Conservation (phyloP, 768 basidiomycete genomes). For the Cyathus striatus region DNA sequence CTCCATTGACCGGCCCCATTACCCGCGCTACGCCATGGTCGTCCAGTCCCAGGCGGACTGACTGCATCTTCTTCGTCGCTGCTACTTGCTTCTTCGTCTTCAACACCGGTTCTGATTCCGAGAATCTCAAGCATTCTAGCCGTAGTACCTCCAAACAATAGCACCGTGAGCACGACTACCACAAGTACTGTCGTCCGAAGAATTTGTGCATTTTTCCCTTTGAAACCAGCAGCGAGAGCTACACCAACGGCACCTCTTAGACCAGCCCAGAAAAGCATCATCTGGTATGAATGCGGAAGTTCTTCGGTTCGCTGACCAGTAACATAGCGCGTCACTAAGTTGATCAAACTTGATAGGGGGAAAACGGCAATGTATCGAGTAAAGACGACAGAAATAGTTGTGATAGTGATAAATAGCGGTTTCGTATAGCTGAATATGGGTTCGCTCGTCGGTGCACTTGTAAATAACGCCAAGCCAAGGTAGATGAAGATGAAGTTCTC, state of each 20-base stretch:
- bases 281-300: slow-evolving; percentile 95
- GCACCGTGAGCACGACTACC: slow-evolving; percentile 90
- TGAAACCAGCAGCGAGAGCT: slow-evolving; percentile 93
- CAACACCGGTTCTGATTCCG: slow-evolving; percentile 93
- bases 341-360: slow-evolving; percentile 92
- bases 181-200: slow-evolving; percentile 92
- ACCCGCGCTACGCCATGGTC: slow-evolving; percentile 6
- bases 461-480: slow-evolving; percentile 96
- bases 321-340: slow-evolving; percentile 80
- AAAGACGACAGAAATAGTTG: slow-evolving; percentile 87
- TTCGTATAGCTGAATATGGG: slow-evolving; percentile 85
- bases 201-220: slow-evolving; percentile 87
- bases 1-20: slow-evolving; percentile 30
- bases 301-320: slow-evolving; percentile 87
- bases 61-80: slow-evolving; percentile 47
- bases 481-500: slow-evolving; percentile 99
- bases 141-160: slow-evolving; percentile 96
- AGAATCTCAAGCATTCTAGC: slow-evolving; percentile 94
- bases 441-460: slow-evolving; percentile 71
- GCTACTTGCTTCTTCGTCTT: slow-evolving; percentile 74
- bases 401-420: slow-evolving; percentile 90
- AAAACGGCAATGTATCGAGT: slow-evolving; percentile 96
- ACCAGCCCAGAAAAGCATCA: slow-evolving; percentile 99
- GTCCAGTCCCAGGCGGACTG: slow-evolving; percentile 8
- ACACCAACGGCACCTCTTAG: slow-evolving; percentile 96